These are phyloP conservation scores for Anastatica hierochuntica DNA, from an alignment of 345 rosid species.

Conservation along the genomic window DNA sequence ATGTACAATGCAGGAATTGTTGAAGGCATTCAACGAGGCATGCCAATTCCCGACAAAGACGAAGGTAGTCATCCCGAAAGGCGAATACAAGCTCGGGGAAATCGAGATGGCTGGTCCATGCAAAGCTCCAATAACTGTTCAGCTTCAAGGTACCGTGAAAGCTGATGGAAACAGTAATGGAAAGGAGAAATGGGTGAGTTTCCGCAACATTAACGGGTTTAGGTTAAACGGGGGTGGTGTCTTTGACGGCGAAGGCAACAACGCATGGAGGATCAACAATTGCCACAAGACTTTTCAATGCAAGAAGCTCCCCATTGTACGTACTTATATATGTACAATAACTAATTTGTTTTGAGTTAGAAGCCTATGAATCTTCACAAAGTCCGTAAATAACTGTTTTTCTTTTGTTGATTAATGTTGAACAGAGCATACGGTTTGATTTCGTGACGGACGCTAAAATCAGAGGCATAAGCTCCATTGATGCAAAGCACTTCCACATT, in stretches of 20 bases:
- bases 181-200: conserved; percentile 35
- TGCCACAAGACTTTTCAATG: conserved; percentile 18
- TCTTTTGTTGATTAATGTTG: not conserved
- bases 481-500: conserved; percentile 51
- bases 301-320: conserved; percentile 26
- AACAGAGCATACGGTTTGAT: conserved; percentile 42
- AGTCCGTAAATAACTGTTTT: not conserved
- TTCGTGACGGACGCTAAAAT: conserved; percentile 27
- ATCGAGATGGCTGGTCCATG: conserved; percentile 22
- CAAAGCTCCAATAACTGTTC: conserved; percentile 16
- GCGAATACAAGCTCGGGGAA: conserved; percentile 17
- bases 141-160: conserved; percentile 10
- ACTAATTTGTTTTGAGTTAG: not conserved
- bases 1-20: conserved; percentile 16
- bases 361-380: too few species aligned
- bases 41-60: conserved; percentile 11
- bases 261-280: conserved; percentile 38
- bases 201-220: conserved; percentile 35
- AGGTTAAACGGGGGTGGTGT: conserved; percentile 47
- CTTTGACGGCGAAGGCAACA: conserved; percentile 55
- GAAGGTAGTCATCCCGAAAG: conserved; percentile 18
- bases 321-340: not conserved
- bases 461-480: conserved; percentile 27
- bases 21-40: conserved; percentile 20
- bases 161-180: conserved; percentile 10